Base-by-base conservation (phyloP, 257 asterid genomes). In the Solanum lycopersicoides region DNA sequence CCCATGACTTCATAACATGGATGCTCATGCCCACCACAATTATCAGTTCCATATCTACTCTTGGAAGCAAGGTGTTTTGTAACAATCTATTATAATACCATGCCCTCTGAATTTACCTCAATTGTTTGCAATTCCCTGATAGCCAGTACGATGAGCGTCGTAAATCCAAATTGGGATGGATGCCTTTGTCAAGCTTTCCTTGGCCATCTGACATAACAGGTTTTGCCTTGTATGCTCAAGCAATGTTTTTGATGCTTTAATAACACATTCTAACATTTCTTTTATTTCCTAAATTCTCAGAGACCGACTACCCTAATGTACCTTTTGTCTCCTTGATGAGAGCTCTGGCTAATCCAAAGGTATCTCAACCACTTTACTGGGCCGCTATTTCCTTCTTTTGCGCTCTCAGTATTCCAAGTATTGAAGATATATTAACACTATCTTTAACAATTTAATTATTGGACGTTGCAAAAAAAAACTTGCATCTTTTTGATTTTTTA, bases 321-420 rank as follows among this genome's bases (percentile, higher is more conserved):
- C 94, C 95, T 85, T 93, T 92, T 82, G 93, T 91, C 79, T 93
- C 98, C 85, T 88, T 96, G 93, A 94, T 94, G 98, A 87, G 94
- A 90, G 92, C 93, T 83, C 95, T 96, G 80, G 90, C 93, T 53
- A 84, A 94, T 88, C 87, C 95, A n/a, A 92, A 93, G 98, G 99
- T 95, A 92, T 76, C 73, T 68, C 72, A n/a, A 59, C 84, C 71
- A 72, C 75, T 37, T 50, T 50, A 18, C 42, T 28, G 42, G 69
- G 32, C 65, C 44, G 53, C 32, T 20, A 21, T 53, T 32, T 82
- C 45, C 85, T 82, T 30, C 32, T 42, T 41, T 76, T 20, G 28
- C 18, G 12, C 30, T 82, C 12, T 18, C 11, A 82, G 32, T 32
- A 82, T 82, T 82, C 18, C 71, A 82, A 82, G 28, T 82, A 47